phyloP scores from a whole-genome alignment of 1,284 basidiomycete genomes.

The Ganoderma leucocontextum region DNA sequence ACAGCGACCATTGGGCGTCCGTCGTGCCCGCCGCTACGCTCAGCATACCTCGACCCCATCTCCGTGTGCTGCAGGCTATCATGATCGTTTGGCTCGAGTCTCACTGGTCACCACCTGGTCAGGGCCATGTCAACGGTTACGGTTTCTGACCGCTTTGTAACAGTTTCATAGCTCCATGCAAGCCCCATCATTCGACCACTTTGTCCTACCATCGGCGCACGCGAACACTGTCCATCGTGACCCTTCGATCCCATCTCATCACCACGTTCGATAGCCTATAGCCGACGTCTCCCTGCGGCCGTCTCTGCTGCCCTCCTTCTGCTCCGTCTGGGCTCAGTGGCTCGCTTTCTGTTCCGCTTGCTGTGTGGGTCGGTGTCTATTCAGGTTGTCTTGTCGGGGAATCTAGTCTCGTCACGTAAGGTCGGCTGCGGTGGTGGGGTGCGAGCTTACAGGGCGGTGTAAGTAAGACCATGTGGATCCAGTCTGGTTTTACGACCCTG shows the following conservation, averaged over 20 bases:
- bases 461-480: too few relatives aligned
- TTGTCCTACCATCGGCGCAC: neutral
- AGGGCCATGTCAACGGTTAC: neutral
- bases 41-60: neutral
- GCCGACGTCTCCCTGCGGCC: neutral
- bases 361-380: too few relatives aligned
- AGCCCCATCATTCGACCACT: neutral
- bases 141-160: neutral
- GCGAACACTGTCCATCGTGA: constrained; percentile 11
- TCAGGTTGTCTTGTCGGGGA: too few relatives aligned
- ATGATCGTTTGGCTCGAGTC: neutral
- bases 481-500: too few relatives aligned
- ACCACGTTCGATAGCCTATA: neutral
- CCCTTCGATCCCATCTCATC: neutral
- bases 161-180: neutral
- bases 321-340: neutral
- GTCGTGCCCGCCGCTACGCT: neutral
- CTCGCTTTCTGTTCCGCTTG: neutral
- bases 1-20: neutral
- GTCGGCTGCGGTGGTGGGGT: too few relatives aligned
- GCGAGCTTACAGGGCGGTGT: too few relatives aligned
- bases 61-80: neutral
- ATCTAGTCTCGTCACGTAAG: too few relatives aligned
- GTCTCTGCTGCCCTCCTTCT: neutral
- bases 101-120: neutral